These are phyloP conservation scores for Trichopus zeylanicus DNA, from an alignment of 116 monocot genomes.

Conservation along the genomic window DNA sequence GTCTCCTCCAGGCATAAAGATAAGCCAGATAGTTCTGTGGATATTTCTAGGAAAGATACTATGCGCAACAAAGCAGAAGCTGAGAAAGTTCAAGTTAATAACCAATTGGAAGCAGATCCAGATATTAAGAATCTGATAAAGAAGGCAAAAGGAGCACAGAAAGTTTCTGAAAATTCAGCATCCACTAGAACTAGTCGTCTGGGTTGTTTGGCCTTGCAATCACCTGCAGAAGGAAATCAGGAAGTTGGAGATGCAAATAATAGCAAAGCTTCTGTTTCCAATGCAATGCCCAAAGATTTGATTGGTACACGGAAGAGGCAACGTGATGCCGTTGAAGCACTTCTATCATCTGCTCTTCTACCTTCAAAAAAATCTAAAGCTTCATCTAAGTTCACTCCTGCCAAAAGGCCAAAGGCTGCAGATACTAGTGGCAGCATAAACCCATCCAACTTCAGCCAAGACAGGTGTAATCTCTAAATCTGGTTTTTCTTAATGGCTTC, in stretches of 20 bases:
- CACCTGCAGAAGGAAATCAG: conserved; percentile 15
- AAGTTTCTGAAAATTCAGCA: conserved; percentile 14
- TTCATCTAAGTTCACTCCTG: conserved; percentile 18
- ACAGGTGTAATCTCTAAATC: not conserved
- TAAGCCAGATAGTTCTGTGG: conserved; percentile 3
- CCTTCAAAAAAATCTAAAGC: conserved; percentile 59
- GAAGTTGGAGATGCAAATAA: not conserved
- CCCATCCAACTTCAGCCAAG: conserved; percentile 4
- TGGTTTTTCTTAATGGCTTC: not conserved
- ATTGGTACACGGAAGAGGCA: conserved; percentile 64
- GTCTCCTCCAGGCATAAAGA: conserved; percentile 7
- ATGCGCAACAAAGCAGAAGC: conserved; percentile 1
- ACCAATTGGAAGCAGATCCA: conserved; percentile 12
- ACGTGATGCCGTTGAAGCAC: conserved; percentile 74
- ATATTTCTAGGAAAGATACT: not conserved
- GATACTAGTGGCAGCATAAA: not conserved
- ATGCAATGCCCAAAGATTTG: conserved; percentile 21
- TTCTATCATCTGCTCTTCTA: conserved; percentile 80
- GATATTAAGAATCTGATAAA: conserved; percentile 10
- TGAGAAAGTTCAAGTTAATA: not conserved
- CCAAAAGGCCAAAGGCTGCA: conserved; percentile 13
- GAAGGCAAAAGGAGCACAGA: conserved; percentile 14
- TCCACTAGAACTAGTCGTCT: conserved; percentile 10
- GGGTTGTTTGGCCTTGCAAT: conserved; percentile 1
- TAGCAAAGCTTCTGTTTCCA: not conserved